A percentile compares a stretch with the other conserved stretches of the same genome.
Conservation (phyloP, 352 stramenopile species). For the Globisporangium perplexum region DNA sequence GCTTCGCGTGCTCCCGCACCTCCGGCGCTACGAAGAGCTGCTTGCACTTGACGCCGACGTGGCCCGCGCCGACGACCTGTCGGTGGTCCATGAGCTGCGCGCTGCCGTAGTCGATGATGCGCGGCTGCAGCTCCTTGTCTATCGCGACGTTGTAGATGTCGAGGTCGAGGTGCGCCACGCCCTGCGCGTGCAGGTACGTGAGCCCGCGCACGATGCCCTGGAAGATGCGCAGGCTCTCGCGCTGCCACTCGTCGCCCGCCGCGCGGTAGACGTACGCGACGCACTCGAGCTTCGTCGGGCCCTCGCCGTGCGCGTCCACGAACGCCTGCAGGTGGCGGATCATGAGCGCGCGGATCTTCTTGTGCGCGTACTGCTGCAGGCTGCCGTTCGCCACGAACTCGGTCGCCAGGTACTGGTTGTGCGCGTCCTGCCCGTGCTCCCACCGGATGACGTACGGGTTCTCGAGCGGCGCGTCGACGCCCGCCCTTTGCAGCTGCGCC, state of each 20-base stretch:
- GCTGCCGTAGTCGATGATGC: conserved; percentile 80
- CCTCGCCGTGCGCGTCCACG: conserved; percentile 40
- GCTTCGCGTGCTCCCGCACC: conserved; percentile 52
- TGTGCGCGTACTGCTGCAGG: conserved; percentile 65
- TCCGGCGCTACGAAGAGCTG: conserved; percentile 72
- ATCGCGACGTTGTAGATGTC: conserved; percentile 86
- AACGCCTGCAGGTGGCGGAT: conserved; percentile 70
- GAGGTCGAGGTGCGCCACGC: conserved; percentile 72
- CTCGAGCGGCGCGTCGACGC: conserved; percentile 60
- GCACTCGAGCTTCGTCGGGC: conserved; percentile 72
- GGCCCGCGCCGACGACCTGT: conserved; percentile 43
- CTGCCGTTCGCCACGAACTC: conserved; percentile 81
- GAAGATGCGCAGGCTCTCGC: conserved; percentile 62
- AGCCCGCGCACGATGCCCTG: conserved; percentile 57
- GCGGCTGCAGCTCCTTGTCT: conserved; percentile 39
- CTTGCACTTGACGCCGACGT: conserved; percentile 83
- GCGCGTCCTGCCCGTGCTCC: conserved; percentile 60
- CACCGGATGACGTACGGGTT: conserved; percentile 77
- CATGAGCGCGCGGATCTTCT: conserved; percentile 62
- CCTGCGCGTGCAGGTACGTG: conserved; percentile 76
- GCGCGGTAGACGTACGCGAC: conserved; percentile 74
- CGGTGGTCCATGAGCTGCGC: conserved; percentile 72
- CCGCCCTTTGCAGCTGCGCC: conserved; percentile 65
- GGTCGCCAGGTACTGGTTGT: conserved; percentile 81
- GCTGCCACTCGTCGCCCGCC: conserved; percentile 74